A percentile compares a stretch with the other conserved stretches of the same genome.
Conservation (phyloP, 345 rosid species). For the Brassica incana region DNA sequence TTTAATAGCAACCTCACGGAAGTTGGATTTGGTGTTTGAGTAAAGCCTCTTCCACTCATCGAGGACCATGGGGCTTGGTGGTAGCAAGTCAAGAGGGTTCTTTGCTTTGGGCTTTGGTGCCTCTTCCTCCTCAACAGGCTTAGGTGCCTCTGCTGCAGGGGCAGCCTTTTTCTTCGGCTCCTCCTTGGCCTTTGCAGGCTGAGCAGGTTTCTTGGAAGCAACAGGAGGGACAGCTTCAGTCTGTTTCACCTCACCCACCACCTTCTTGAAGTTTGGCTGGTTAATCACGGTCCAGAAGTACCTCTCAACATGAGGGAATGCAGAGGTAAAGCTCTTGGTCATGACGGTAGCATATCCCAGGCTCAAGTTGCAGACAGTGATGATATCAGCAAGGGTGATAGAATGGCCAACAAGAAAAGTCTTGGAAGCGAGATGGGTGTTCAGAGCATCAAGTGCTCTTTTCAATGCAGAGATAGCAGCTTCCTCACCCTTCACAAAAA, state of each 20-base stretch:
- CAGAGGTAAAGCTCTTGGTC: conserved; percentile 82
- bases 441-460: conserved; percentile 79
- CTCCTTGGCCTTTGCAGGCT: conserved; percentile 66
- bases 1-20: conserved; percentile 94
- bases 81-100: conserved; percentile 91
- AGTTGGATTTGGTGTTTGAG: conserved; percentile 91
- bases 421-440: conserved; percentile 67
- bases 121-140: conserved; percentile 59
- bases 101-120: conserved; percentile 83
- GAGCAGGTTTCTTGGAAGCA: conserved; percentile 58
- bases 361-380: conserved; percentile 70
- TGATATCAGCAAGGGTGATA: conserved; percentile 83
- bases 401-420: conserved; percentile 92
- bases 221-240: conserved; percentile 63
- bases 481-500: conserved; percentile 73
- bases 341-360: conserved; percentile 51
- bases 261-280: conserved; percentile 84
- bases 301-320: conserved; percentile 94
- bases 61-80: conserved; percentile 88
- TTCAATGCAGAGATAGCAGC: conserved; percentile 57
- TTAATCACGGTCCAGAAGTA: conserved; percentile 96
- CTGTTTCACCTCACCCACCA: conserved; percentile 84
- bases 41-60: conserved; percentile 99
- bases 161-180: conserved; percentile 63
- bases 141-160: conserved; percentile 47